A percentile compares a stretch with the other conserved stretches of the same genome.
Conservation (phyloP, 2,329 filamentous ascomycete species). For the Alternaria incomplexa region DNA sequence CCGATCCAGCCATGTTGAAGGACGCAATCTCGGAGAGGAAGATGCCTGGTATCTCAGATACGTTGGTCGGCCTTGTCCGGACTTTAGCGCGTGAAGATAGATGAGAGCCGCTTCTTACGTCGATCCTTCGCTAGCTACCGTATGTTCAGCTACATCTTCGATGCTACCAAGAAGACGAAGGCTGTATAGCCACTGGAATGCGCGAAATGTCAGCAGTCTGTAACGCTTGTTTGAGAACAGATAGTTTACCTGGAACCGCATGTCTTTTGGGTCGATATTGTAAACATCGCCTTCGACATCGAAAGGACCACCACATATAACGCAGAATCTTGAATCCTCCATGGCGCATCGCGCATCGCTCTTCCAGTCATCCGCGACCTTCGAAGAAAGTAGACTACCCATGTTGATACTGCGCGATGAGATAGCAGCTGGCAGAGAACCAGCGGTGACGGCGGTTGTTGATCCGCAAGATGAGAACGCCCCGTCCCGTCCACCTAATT, state of each 20-base stretch:
- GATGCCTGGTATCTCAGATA: conserved; percentile 7
- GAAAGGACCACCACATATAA: conserved; percentile 36
- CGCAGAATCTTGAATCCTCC: conserved; percentile 32
- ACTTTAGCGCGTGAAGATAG: neutral
- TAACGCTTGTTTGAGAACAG: neutral
- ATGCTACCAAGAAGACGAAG: conserved; percentile 26
- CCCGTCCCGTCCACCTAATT: neutral
- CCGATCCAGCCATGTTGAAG: conserved; percentile 16
- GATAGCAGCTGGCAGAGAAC: neutral
- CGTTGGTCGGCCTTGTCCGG: conserved; percentile 9
- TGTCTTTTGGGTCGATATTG: conserved; percentile 25
- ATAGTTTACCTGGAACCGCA: conserved; percentile 22
- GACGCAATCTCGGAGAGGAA: conserved; percentile 28
- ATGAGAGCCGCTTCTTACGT: neutral
- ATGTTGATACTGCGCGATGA: conserved; percentile 6
- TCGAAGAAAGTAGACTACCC: conserved; percentile 22
- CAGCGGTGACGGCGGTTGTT: neutral
- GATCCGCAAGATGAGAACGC: neutral
- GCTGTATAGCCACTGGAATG: conserved; percentile 32
- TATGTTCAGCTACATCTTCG: conserved; percentile 13
- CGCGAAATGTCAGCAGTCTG: neutral
- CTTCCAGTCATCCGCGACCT: conserved; percentile 12
- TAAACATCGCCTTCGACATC: conserved; percentile 29
- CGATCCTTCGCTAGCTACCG: conserved; percentile 12
- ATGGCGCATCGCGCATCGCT: conserved; percentile 27